Evolutionary conservation across 1,284 basidiomycete species (phyloP), one percentile per base, ranked within the genome.

Genomic region (Irpex sp.): DNA sequence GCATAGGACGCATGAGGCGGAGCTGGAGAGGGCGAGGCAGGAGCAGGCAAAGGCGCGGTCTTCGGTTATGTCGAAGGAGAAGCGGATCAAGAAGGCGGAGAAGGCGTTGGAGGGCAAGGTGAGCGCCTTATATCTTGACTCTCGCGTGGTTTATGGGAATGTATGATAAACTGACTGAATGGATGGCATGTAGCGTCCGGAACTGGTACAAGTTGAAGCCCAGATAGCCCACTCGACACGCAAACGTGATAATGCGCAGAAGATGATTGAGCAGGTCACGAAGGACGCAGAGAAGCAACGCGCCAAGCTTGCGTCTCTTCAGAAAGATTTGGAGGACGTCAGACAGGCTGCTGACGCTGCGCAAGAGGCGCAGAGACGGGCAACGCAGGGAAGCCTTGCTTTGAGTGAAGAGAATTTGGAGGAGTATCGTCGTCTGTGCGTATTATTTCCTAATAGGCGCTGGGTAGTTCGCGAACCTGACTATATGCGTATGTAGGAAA

Each of bases 351-450:
- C 94, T 39, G 82, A 91, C 66, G 84, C 82, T 56, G 94, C 94
- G n/a, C 84, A 88, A 79, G 91, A 94, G 76, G 86, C 87, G 47
- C 91, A 93, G 68, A 80, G 90, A 60, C 85, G 81, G 66, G 83
- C 87, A 2, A 88, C 90, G 16, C 83, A 88, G 66, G 78, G 86
- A 54, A 94, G 93, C 54, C 77, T 93, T 51, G 87, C 90, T 0
- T 78, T 99, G 4, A 91, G 85, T 61, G 88, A 93, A 69, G 89
- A 91, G 60, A 93, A 90, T 68, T 77, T 98, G 9, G 87, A 90
- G 55, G 91, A 97, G 70, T 99, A 99, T 74, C 89, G 90, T 45
- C 77, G 82, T 70, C 77, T 97, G 91, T 94, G 64, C 67, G 89
- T 71, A n/a, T 45, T 59, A 7, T n/a, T 39, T 5, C n/a, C 12